phyloP scores from a whole-genome alignment of 148 eudicot genomes.

The Euryodendron excelsum region DNA sequence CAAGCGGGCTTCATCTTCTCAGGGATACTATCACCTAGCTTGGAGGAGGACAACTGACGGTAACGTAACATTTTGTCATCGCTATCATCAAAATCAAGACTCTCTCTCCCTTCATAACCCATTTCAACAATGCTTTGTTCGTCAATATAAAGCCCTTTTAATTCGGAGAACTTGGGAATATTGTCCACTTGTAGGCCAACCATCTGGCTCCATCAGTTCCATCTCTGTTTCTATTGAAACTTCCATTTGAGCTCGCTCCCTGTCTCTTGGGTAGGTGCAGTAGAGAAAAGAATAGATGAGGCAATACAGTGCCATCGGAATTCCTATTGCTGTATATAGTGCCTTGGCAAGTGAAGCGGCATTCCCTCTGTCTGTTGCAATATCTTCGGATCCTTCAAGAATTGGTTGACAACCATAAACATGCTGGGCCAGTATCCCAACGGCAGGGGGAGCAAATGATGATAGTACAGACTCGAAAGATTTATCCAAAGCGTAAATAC shows the following conservation, averaged over 20 bases:
- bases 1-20: too few relatives aligned
- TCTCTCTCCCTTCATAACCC: conserved; percentile 33
- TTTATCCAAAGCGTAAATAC: conserved; percentile 82
- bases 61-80: conserved; percentile 40
- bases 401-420: conserved; percentile 73
- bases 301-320: conserved; percentile 72
- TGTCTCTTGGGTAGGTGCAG: conserved; percentile 74
- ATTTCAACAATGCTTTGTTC: conserved; percentile 25
- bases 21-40: conserved; percentile 10
- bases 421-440: conserved; percentile 75
- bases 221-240: conserved; percentile 65
- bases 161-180: conserved; percentile 22
- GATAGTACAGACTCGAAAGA: conserved; percentile 82
- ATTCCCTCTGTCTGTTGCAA: conserved; percentile 67
- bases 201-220: conserved; percentile 46
- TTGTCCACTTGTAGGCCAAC: too few relatives aligned
- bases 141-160: conserved; percentile 20
- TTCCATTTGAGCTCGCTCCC: conserved; percentile 66
- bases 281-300: conserved; percentile 77
- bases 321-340: conserved; percentile 56
- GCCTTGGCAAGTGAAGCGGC: conserved; percentile 80
- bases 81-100: conserved; percentile 27
- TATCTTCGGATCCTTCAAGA: conserved; percentile 51
- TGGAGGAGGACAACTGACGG: conserved; percentile 22
- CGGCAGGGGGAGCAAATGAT: conserved; percentile 86